phyloP scores from a whole-genome alignment of 352 stramenopile genomes.

The Bremia lactucae region DNA sequence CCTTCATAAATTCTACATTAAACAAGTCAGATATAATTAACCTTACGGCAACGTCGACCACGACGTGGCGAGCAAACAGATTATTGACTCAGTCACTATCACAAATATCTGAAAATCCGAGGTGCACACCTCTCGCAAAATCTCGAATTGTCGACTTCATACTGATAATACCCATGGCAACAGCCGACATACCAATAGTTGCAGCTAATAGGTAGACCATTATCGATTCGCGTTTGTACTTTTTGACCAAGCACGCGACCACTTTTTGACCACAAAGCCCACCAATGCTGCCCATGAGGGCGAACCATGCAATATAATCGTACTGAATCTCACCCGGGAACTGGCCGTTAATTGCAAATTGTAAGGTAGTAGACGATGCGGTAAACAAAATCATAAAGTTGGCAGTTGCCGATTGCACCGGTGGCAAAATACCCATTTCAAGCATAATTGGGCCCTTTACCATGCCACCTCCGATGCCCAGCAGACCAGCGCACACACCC shows the following conservation, averaged over 20 bases:
- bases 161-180: constrained; percentile 62
- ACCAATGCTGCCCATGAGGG: constrained; percentile 84
- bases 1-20: no score
- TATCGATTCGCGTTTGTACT: constrained; percentile 83
- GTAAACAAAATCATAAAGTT: constrained; percentile 88
- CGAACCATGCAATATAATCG: constrained; percentile 89
- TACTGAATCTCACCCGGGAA: constrained; percentile 67
- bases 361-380: constrained; percentile 89
- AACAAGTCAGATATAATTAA: no score
- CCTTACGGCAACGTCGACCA: not conserved
- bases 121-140: constrained; percentile 40
- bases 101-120: constrained; percentile 64
- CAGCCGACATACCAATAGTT: constrained; percentile 60
- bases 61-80: no score
- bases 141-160: constrained; percentile 45
- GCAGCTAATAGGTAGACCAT: constrained; percentile 64
- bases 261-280: constrained; percentile 64
- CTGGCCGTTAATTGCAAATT: constrained; percentile 74
- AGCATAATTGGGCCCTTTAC: constrained; percentile 97
- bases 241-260: constrained; percentile 86
- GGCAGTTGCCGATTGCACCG: constrained; percentile 85
- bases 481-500: constrained; percentile 89
- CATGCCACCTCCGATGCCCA: constrained; percentile 95
- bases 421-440: constrained; percentile 90
- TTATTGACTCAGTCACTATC: constrained; percentile 33